These are phyloP conservation scores for Lachnellula suecica DNA, from an alignment of 2,329 filamentous ascomycete genomes.

Conservation along the genomic window DNA sequence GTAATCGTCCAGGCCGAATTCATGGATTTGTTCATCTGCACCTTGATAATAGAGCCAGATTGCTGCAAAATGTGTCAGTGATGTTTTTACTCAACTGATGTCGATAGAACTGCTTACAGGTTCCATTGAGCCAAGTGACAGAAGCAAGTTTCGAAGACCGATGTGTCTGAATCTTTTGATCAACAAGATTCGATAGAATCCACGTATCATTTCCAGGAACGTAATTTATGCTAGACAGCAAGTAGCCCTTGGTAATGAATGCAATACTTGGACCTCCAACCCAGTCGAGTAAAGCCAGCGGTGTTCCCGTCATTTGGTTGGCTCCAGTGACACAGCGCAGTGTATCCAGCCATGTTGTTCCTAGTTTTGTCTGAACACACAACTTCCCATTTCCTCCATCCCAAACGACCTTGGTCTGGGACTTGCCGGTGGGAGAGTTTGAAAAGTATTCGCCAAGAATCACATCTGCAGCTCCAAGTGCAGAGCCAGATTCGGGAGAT, in stretches of 20 bases:
- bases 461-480: not conserved
- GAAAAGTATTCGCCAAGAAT: not conserved
- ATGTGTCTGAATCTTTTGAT: constrained; percentile 3
- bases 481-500: not conserved
- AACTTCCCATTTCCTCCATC: not conserved
- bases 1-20: constrained; percentile 17
- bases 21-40: constrained; percentile 6
- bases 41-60: constrained; percentile 16
- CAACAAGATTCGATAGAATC: constrained; percentile 6
- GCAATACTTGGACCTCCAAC: constrained; percentile 11
- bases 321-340: not conserved
- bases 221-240: constrained; percentile 5
- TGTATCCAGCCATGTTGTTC: not conserved
- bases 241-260: constrained; percentile 9
- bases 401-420: constrained; percentile 3
- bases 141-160: constrained; percentile 9
- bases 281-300: constrained; percentile 1
- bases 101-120: not conserved
- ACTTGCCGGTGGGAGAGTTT: not conserved
- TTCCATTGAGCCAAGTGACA: constrained; percentile 15
- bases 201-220: constrained; percentile 12
- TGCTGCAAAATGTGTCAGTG: not conserved
- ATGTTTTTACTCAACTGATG: not conserved
- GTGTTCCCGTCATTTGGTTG: not conserved
- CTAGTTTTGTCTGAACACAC: constrained; percentile 1